Conservation (phyloP, 495 filamentous ascomycete species). For the Corynascus novoguineensis region DNA sequence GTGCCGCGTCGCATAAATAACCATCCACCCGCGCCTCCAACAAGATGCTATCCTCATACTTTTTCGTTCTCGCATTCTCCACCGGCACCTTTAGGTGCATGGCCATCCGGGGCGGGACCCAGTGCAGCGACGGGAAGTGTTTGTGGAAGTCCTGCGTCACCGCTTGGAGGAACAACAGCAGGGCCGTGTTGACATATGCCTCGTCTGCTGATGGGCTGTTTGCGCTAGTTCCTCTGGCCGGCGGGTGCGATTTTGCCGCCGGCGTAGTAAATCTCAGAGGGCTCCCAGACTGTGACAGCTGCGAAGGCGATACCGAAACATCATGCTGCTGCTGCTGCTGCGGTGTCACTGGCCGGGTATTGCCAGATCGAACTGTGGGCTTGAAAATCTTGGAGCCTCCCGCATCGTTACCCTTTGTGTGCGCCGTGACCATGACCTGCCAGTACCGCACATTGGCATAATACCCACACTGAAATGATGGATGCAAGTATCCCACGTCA, state of each 20-base stretch:
- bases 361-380: neutral
- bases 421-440: neutral
- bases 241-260: neutral
- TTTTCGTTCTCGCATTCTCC: neutral
- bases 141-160: neutral
- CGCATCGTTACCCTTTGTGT: neutral
- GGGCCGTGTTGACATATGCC: neutral
- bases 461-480: neutral
- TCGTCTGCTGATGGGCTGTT: neutral
- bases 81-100: neutral
- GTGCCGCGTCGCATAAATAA: neutral
- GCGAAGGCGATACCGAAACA: neutral
- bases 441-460: neutral
- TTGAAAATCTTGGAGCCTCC: neutral
- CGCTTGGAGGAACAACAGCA: neutral
- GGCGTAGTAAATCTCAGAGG: neutral
- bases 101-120: neutral
- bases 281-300: neutral
- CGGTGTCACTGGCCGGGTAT: too few relatives aligned
- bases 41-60: neutral
- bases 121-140: neutral
- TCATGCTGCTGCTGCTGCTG: neutral
- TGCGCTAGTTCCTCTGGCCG: neutral
- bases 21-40: slow-evolving; percentile 4
- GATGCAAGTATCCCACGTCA: neutral